Evolutionary conservation across 306 rosid genomes (phyloP).

Genomic region (Prosopis cineraria): DNA sequence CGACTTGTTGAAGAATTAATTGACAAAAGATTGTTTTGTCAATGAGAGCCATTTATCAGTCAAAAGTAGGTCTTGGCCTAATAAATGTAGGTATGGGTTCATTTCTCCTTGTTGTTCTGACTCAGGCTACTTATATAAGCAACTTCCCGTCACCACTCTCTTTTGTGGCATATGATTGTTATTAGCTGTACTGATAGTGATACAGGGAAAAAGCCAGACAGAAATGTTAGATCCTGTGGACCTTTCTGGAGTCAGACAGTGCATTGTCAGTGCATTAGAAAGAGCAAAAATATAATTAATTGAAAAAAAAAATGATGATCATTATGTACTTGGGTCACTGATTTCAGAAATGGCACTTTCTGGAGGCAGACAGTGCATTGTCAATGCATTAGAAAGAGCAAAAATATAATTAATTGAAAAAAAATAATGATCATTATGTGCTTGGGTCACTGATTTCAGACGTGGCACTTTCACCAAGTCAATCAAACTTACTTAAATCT

Average conservation of each 20-base stretch:
- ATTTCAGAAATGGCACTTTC: too few species aligned
- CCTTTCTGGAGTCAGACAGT: constrained; percentile 11
- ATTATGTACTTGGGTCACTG: too few species aligned
- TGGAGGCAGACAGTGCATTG: constrained; percentile 2
- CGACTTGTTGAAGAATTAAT: constrained; percentile 93
- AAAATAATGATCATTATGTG: constrained; percentile 24
- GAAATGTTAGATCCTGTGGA: constrained; percentile 7
- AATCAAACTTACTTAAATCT: constrained; percentile 15
- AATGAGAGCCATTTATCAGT: constrained; percentile 98
- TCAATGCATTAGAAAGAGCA: constrained; percentile 3
- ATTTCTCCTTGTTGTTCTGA: constrained; percentile 22
- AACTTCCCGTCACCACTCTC: constrained; percentile 17
- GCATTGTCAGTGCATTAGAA: constrained; percentile 11
- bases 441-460: constrained; percentile 9
- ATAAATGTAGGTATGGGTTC: constrained; percentile 72
- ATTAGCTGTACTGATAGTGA: constrained; percentile 4
- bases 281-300: neutral
- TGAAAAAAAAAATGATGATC: constrained; percentile 22
- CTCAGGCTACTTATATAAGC: constrained; percentile 13
- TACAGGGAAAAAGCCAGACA: constrained; percentile 1
- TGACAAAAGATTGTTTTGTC: constrained; percentile 90
- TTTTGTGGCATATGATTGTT: constrained; percentile 16
- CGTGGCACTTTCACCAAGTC: constrained; percentile 23
- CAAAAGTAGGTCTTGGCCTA: constrained; percentile 87
- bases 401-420: constrained; percentile 2